Conservation (phyloP, 2,329 filamentous ascomycete genomes). For the Diaporthe caulivora region DNA sequence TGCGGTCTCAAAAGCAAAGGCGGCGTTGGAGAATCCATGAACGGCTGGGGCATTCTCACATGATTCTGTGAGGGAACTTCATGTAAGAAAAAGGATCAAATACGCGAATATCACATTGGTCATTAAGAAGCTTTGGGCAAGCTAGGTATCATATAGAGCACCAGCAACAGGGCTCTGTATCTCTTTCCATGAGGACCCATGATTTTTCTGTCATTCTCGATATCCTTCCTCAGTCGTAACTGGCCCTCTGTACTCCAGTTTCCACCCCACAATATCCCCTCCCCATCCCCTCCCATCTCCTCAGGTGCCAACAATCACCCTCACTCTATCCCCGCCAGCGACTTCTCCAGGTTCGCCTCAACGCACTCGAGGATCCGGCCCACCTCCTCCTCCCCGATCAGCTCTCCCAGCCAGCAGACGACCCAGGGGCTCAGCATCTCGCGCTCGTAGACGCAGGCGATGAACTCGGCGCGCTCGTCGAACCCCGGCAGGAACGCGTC, state of each 20-base stretch:
- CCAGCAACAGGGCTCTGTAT: not conserved
- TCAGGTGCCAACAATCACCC: not conserved
- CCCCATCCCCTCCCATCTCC: not conserved
- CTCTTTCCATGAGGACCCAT: not conserved
- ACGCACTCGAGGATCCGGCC: slow-evolving; percentile 7
- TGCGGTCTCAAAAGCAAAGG: not conserved
- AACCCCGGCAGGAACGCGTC: slow-evolving; percentile 9
- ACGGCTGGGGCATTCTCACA: not conserved
- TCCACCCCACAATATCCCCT: not conserved
- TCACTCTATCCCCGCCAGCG: slow-evolving; percentile 15
- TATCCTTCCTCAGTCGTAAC: not conserved
- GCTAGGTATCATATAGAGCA: not conserved
- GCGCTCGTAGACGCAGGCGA: slow-evolving; percentile 16
- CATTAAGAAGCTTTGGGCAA: not conserved
- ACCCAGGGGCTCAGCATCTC: slow-evolving; percentile 37
- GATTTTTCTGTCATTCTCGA: not conserved
- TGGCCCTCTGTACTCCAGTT: not conserved
- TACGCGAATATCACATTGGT: not conserved
- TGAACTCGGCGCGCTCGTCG: slow-evolving; percentile 30
- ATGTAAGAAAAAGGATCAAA: not conserved
- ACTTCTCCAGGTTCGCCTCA: slow-evolving; percentile 16
- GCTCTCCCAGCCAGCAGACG: slow-evolving; percentile 29
- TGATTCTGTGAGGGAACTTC: not conserved
- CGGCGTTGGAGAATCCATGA: not conserved
- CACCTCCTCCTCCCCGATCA: slow-evolving; percentile 27